Base-by-base conservation (phyloP, 352 stramenopile species). In the Phytophthora sp. region DNA sequence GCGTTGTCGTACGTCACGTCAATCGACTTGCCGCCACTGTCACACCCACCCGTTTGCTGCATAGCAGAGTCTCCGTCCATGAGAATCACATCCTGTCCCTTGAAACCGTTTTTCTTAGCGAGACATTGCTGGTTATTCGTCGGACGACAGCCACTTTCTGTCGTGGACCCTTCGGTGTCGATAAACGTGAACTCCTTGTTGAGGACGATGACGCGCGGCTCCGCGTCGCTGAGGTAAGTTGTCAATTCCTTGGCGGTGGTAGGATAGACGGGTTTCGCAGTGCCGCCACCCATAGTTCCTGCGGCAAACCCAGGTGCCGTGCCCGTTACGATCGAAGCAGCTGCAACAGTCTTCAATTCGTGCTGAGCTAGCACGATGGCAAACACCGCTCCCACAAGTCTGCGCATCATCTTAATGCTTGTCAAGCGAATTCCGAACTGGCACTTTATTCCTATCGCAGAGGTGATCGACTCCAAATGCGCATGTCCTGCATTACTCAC, bases 11-110 rank as follows among this genome's bases (percentile, higher is more conserved):
- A 66, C 36, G 49, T 66, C 57, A 65, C 24, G 2, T 73, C 21
- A 1, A 74, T 33, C 3, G 47, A 44, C 13, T 45, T 69, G 27
- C 58, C 67, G 5, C 45, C 57, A 16, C 56, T 55, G 36, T 63
- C 45, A 12, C 62, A 74, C 2, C 71, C 71, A 26, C 71, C 62
- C 7, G 45, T 75, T 57, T 60, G 51, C 67, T 67, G 55, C 76
- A 70, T 68, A 21, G n/a, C 31, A 8, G 53, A 51, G 33, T 65
- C 38, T 35, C 44, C 62, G 16, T 58, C 20, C 53, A 71, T 65
- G n/a, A 79, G 53, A 39, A 82, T 82, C 21, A 67, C 63, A 24
- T 82, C 67, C n/a, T 84, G 76, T 33, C 65, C 63, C 54, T 80
- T 57, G 46, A 69, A 77, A 16, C 65, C 71, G 41, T 74, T 75